Evolutionary conservation across 2,329 filamentous ascomycete species (phyloP).

Genomic region (Graphilbum sp.): DNA sequence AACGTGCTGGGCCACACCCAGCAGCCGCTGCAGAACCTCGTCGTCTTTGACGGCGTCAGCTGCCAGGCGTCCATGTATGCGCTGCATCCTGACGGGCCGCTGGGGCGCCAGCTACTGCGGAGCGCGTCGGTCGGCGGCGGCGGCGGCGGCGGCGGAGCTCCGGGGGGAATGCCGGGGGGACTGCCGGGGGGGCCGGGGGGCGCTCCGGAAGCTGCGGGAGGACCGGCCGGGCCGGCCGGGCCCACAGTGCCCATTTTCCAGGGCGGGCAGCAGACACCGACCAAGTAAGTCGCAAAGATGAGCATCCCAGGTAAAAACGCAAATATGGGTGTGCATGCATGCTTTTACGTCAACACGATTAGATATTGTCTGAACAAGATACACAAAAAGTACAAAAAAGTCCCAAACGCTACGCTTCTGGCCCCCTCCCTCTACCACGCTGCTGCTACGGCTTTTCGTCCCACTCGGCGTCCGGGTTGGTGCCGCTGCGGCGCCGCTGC

Average conservation of each 20-base stretch:
- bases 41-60: slow-evolving; percentile 75
- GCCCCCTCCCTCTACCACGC: no score
- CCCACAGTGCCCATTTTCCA: neutral
- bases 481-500: neutral
- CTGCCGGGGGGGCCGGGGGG: neutral
- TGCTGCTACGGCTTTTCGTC: no score
- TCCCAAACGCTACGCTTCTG: no score
- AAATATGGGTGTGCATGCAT: no score
- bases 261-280: no score
- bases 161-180: neutral
- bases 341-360: no score
- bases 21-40: slow-evolving; percentile 89
- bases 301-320: no score
- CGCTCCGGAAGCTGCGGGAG: neutral
- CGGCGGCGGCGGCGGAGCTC: neutral
- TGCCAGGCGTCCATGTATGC: slow-evolving; percentile 68
- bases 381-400: no score
- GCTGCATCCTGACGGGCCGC: slow-evolving; percentile 49
- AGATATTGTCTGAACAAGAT: no score
- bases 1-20: slow-evolving; percentile 84
- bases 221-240: neutral
- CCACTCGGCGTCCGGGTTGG: slow-evolving; percentile 3
- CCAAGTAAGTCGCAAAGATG: no score
- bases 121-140: no score
- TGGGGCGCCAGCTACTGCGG: slow-evolving; percentile 31